Evolutionary conservation across 768 basidiomycete species (phyloP).

Genomic region (Tephrocybe sp.): DNA sequence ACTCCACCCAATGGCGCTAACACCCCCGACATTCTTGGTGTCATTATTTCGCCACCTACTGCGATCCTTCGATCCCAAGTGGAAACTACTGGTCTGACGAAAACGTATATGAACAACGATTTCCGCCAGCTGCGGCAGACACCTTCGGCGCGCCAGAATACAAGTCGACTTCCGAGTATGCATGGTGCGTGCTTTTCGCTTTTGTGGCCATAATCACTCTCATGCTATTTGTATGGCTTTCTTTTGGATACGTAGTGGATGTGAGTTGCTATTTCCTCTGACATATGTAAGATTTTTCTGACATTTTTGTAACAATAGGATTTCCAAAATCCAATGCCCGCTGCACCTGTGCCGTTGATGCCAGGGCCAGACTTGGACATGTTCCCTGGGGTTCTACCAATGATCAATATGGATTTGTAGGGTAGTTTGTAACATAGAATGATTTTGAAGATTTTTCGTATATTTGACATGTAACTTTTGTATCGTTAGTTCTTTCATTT

Average conservation of each 20-base stretch:
- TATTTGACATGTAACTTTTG: not conserved
- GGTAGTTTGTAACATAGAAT: not conserved
- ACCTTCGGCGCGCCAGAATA: slow-evolving; percentile 73
- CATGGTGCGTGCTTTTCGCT: slow-evolving; percentile 48
- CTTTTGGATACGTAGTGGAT: slow-evolving; percentile 31
- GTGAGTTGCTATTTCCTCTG: slow-evolving; percentile 35
- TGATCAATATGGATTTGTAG: slow-evolving; percentile 13
- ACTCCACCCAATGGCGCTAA: slow-evolving; percentile 46
- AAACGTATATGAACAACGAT: slow-evolving; percentile 79
- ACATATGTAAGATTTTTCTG: slow-evolving; percentile 16
- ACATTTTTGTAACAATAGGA: slow-evolving; percentile 11
- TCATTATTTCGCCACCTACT: slow-evolving; percentile 62
- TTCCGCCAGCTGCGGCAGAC: slow-evolving; percentile 72
- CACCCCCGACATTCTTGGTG: slow-evolving; percentile 48
- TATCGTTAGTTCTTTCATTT: no score
- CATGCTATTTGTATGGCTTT: not conserved
- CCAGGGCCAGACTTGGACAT: slow-evolving; percentile 10
- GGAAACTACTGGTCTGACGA: slow-evolving; percentile 67
- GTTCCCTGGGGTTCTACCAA: slow-evolving; percentile 9
- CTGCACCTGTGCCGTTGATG: slow-evolving; percentile 5
- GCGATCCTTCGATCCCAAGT: slow-evolving; percentile 62
- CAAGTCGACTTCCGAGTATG: slow-evolving; percentile 82
- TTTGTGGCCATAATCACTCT: not conserved
- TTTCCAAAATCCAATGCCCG: slow-evolving; percentile 9
- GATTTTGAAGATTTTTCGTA: not conserved